A percentile compares a stretch with the other conserved stretches of the same genome.
Evolutionary conservation across 768 basidiomycete species (phyloP).

Genomic region (Tricholoma flavovirens): DNA sequence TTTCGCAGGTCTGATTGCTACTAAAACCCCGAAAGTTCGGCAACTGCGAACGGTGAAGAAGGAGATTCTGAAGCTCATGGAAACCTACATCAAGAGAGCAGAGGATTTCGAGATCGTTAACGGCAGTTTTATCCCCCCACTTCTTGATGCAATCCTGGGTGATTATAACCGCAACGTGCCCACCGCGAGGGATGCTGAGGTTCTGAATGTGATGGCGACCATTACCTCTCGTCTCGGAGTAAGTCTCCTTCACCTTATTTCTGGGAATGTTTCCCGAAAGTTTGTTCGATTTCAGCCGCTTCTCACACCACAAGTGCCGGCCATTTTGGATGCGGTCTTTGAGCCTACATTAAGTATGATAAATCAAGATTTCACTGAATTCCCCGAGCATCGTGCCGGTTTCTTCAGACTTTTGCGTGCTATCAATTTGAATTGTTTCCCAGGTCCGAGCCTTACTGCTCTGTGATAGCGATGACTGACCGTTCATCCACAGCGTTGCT

Average conservation of each 20-base stretch:
- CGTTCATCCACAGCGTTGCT: conserved; percentile 55
- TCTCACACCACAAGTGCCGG: conserved; percentile 88
- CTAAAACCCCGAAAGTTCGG: conserved; percentile 95
- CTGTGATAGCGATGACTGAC: conserved; percentile 2
- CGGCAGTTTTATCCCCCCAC: conserved; percentile 86
- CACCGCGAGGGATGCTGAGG: conserved; percentile 91
- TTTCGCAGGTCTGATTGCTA: conserved; percentile 73
- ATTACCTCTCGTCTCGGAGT: conserved; percentile 87
- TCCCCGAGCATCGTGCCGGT: conserved; percentile 93
- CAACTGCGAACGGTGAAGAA: conserved; percentile 96
- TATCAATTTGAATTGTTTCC: conserved; percentile 92
- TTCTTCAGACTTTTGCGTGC: conserved; percentile 95
- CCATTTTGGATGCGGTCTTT: conserved; percentile 94
- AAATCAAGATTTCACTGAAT: conserved; percentile 97
- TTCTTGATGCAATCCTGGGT: conserved; percentile 93
- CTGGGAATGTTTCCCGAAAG: neutral
- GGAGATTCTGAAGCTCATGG: conserved; percentile 95
- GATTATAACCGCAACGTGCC: conserved; percentile 96
- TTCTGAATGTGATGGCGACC: conserved; percentile 94
- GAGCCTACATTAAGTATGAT: conserved; percentile 98
- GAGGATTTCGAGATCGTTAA: conserved; percentile 95
- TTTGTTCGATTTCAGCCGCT: conserved; percentile 47
- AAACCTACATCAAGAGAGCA: conserved; percentile 95
- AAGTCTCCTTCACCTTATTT: conserved; percentile 24
- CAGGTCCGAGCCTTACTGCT: conserved; percentile 45